Base-by-base conservation (phyloP, 2,329 filamentous ascomycete species). In the Aspergillus floridensis region DNA sequence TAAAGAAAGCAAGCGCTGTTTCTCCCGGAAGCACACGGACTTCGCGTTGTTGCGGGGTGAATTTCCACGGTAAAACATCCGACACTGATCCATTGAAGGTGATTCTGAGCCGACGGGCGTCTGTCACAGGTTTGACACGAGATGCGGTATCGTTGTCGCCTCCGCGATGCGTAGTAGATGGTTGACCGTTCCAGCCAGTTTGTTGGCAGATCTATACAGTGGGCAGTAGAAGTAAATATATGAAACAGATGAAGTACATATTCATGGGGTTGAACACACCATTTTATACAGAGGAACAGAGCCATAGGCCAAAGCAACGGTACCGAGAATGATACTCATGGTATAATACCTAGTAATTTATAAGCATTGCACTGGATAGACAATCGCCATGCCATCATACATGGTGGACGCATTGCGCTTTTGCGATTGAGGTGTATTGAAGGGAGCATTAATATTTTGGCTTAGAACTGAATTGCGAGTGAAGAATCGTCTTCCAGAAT, bases 81-180 rank as follows among this genome's bases (percentile, higher is more conserved):
- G 93, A 98, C 1, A 97, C 93, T 29, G 92, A 96, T 51, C 93
- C 91, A 72, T 92, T 95, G 84, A 99, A 99, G 26, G 93, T 98
- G 65, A 99, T 93, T 61, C 92, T 90, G 70, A 99, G 89, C 56
- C 95, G 90, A 67, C 90, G 90, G 60, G 91, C 89, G 67, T 86
- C 83, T 19, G 86, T 90, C 44, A 97, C 88, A 16, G 95, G 95
- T 50, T 87, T 84, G 49, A 99, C 85, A 57, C 93, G 90, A 52
- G 84, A 83, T 38, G 93, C 86, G 26, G 90, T 85, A 74, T 96
- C 90, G 63, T 80, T 81, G 59, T 82, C 77, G 63, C 80, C 81
- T 78, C 91, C 88, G 49, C 85, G 85, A 21, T 88, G 85, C 14
- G 92, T 92, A 72, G 92, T 91, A 64, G 97, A 86, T 32, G 93